Conservation (phyloP, 2,329 filamentous ascomycete species). For the Triangularia verruculosa region DNA sequence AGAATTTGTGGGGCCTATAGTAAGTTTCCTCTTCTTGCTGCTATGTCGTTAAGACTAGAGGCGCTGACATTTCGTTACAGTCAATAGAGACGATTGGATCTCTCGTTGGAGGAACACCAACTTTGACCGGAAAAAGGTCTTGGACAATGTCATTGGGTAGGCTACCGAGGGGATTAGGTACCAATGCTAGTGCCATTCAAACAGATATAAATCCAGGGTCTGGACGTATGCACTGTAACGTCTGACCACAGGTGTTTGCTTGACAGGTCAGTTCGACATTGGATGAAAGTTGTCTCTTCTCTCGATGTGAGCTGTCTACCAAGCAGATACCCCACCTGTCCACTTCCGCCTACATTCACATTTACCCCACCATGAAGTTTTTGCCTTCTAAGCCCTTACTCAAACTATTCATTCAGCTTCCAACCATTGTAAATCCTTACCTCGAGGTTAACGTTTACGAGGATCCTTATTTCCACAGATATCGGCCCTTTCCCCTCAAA, state of each 20-base stretch:
- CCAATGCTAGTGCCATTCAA: not conserved
- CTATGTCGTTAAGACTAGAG: not conserved
- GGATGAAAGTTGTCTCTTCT: not conserved
- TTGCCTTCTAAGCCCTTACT: too few species aligned
- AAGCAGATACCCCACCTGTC: not conserved
- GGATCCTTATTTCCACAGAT: not conserved
- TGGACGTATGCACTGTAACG: not conserved
- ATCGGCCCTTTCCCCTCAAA: not conserved
- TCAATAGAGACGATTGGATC: constrained; percentile 76
- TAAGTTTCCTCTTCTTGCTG: constrained; percentile 47
- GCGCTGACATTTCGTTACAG: constrained; percentile 39
- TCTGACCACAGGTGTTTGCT: not conserved
- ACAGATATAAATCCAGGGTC: not conserved
- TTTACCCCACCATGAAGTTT: not conserved
- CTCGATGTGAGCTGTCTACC: not conserved
- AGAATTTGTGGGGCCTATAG: constrained; percentile 90
- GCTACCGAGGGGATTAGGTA: not conserved
- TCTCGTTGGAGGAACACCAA: constrained; percentile 74
- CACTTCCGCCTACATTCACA: not conserved
- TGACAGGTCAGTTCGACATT: not conserved
- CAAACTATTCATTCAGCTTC: not conserved
- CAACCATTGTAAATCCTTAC: not conserved
- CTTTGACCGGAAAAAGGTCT: constrained; percentile 47
- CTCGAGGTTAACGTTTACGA: not conserved
- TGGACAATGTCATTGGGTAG: constrained; percentile 30